A percentile compares a stretch with the other conserved stretches of the same genome.
phyloP scores from a whole-genome alignment of 495 filamentous ascomycete species.

The Oidiodendron maius region DNA sequence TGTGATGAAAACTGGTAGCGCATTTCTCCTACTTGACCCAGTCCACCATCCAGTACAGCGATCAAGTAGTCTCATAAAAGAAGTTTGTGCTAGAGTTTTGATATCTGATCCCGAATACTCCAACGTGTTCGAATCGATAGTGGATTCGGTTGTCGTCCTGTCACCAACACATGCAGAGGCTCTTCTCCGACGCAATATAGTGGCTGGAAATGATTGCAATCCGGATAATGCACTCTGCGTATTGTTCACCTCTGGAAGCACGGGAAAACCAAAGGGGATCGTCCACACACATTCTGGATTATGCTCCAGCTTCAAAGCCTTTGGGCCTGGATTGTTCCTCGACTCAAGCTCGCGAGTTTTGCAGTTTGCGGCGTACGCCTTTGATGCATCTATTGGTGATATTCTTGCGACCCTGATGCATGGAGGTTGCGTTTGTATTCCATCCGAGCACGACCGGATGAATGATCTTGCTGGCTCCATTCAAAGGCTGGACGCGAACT shows the following conservation, averaged over 20 bases:
- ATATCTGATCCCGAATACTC: slow-evolving; percentile 5
- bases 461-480: slow-evolving; percentile 32
- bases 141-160: background rate
- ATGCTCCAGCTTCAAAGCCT: background rate
- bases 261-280: slow-evolving; percentile 41
- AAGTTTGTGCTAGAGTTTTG: slow-evolving; percentile 7
- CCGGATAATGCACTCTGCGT: slow-evolving; percentile 27
- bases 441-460: slow-evolving; percentile 34
- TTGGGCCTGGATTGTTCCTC: background rate
- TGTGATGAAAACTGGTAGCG: slow-evolving; percentile 33
- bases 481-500: slow-evolving; percentile 29
- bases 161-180: background rate
- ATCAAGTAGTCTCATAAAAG: background rate
- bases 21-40: slow-evolving; percentile 41
- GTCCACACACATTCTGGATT: background rate
- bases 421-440: slow-evolving; percentile 47
- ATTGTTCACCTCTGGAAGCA: slow-evolving; percentile 43
- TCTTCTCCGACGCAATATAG: no score
- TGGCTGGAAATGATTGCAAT: background rate
- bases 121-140: slow-evolving; percentile 8
- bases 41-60: slow-evolving; percentile 25
- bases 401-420: slow-evolving; percentile 71
- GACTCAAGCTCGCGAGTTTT: background rate
- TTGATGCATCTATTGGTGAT: slow-evolving; percentile 80
- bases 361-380: slow-evolving; percentile 25